Conservation (phyloP, 208 protist genomes). For the Leishmania turanica region DNA sequence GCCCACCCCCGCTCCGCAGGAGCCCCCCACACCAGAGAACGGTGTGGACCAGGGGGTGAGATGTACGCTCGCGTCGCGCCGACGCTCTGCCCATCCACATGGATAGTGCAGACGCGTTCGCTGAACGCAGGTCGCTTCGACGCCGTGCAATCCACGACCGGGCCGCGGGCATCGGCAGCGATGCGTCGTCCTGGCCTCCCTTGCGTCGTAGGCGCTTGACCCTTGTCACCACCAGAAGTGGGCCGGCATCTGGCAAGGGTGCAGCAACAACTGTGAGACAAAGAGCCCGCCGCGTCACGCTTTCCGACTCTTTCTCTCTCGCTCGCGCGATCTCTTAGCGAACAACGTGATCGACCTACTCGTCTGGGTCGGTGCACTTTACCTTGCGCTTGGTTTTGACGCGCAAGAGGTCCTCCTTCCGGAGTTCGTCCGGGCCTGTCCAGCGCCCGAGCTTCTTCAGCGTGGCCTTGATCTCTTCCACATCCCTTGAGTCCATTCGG, state of each 20-base stretch:
- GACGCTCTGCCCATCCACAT: not conserved
- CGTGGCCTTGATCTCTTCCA: slow-evolving; percentile 62
- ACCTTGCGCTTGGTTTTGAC: slow-evolving; percentile 73
- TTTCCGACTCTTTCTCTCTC: not conserved
- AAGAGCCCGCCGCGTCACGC: not conserved
- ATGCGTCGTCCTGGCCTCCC: not conserved
- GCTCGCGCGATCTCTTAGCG: not conserved
- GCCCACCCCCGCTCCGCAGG: no score
- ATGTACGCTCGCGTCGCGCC: not conserved
- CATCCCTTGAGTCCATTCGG: slow-evolving; percentile 70
- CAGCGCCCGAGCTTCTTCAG: slow-evolving; percentile 81
- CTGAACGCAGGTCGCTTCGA: not conserved
- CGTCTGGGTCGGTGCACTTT: slow-evolving; percentile 78
- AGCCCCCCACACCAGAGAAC: not conserved
- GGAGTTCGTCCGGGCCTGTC: slow-evolving; percentile 72
- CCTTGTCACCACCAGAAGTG: not conserved
- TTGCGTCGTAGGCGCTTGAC: not conserved
- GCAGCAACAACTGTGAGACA: not conserved
- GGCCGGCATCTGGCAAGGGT: not conserved
- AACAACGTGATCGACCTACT: not conserved
- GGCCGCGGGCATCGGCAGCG: not conserved
- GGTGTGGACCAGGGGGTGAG: not conserved
- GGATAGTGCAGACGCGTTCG: not conserved
- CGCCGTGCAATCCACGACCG: not conserved
- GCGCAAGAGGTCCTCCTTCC: slow-evolving; percentile 64